Evolutionary conservation across 257 asterid genomes (phyloP), one percentile per base, ranked within the genome.

Genomic region (Solanum virginianum): DNA sequence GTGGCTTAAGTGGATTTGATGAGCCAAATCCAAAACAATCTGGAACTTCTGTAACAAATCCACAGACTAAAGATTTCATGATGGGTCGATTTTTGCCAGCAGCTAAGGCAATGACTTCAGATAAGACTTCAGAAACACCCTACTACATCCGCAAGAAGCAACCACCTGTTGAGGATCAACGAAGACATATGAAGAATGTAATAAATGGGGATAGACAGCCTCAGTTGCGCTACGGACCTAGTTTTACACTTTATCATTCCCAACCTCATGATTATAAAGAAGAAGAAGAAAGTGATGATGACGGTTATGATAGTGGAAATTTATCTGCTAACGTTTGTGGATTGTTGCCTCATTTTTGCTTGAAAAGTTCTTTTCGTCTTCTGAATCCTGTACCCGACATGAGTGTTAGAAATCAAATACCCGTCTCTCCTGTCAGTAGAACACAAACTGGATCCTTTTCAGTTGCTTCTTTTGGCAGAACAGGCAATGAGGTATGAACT

Each of bases 51-150:
- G 82, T 71, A 17, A 88, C 71, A 0, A 95, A 94, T 85, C 86
- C 72, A 55, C 90, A 85, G 81, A 83, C 92, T 84, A 89, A 90
- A 51, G 98, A 91, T 63, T 92, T 94, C 84, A 92, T 95, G 95
- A 88, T 96, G 91, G 95, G 91, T 70, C 92, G 98, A 89, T 96
- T 96, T 87, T 91, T 95, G 26, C 99, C 98, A 17, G 99, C 95
- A n/a, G 98, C 99, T 18, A 94, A 94, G 90, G 97, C 97, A 12
- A 90, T 95, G 97, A 90, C 92, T 72, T 85, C 93, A 39, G 75
- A 81, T 20, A 81, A 36, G 84, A 57, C 72, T 81, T 43, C 85
- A 1, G 97, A 93, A 86, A 87, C 92, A 22, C 95, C 97, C 85
- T 93, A 89, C 18, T 85, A 86, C 84, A 90, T 86, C 84, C 86